Percentiles rank a stretch among this genome's conserved stretches.
These are phyloP conservation scores for Escovopsis sp. DNA, from an alignment of 2,329 filamentous ascomycete species.

Conservation along the genomic window DNA sequence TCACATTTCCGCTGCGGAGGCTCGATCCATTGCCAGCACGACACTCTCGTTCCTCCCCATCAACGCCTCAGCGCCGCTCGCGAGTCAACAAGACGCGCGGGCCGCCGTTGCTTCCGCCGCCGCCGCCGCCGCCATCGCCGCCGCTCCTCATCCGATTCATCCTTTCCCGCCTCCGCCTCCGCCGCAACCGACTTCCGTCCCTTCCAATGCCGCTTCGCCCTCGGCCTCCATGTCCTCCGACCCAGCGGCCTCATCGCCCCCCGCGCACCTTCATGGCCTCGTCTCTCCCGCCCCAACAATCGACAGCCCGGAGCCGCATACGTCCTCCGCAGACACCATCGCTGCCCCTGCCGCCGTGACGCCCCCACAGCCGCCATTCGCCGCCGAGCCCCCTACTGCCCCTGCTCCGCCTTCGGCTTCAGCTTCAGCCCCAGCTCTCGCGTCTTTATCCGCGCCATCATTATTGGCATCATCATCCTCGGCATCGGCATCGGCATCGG, in stretches of 20 bases:
- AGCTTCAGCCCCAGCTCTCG: too few species aligned
- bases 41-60: too few species aligned
- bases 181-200: not conserved
- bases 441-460: too few species aligned
- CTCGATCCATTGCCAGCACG: too few species aligned
- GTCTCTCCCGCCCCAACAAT: slow-evolving; percentile 16
- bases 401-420: not conserved
- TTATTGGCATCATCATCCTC: too few species aligned
- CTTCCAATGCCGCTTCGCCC: not conserved
- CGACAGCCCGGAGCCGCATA: slow-evolving; percentile 14
- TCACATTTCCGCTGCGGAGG: too few species aligned
- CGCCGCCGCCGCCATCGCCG: slow-evolving; percentile 2
- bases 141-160: slow-evolving; percentile 1
- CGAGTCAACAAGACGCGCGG: not conserved
- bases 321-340: slow-evolving; percentile 4
- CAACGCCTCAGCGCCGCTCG: not conserved
- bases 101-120: slow-evolving; percentile 3
- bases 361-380: not conserved
- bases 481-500: too few species aligned
- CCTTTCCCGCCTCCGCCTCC: too few species aligned
- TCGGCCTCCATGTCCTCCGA: slow-evolving; percentile 1
- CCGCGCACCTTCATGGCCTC: slow-evolving; percentile 9
- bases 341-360: not conserved
- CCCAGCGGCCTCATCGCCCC: not conserved
- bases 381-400: not conserved